Percentiles rank a stretch among this genome's conserved stretches.
These are phyloP conservation scores for Hypoxylon intermedium DNA, from an alignment of 495 filamentous ascomycete species.

Conservation along the genomic window DNA sequence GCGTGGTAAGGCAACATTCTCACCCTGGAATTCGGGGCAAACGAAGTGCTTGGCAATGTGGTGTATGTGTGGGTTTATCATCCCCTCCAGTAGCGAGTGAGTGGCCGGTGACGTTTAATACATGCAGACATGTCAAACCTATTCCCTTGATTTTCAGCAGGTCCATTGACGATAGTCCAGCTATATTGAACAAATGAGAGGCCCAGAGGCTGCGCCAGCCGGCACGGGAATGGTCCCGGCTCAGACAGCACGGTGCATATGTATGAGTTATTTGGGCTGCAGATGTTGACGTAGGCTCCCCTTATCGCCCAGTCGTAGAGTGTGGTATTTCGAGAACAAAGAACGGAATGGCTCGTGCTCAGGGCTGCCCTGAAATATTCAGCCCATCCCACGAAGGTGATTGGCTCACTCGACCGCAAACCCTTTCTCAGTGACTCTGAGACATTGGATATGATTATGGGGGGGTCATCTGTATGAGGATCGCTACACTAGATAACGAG, in stretches of 20 bases:
- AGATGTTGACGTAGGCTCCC: slow-evolving; percentile 38
- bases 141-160: slow-evolving; percentile 23
- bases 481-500: neutral
- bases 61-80: slow-evolving; percentile 17
- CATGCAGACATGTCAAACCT: slow-evolving; percentile 1
- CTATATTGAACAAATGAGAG: slow-evolving; percentile 27
- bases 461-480: neutral
- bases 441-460: slow-evolving; percentile 30
- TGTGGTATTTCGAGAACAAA: slow-evolving; percentile 25
- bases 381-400: slow-evolving; percentile 9
- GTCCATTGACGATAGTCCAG: slow-evolving; percentile 20
- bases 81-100: too few relatives aligned
- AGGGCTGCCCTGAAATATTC: slow-evolving; percentile 2
- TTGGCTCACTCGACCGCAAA: slow-evolving; percentile 23
- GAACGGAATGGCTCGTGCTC: slow-evolving; percentile 30
- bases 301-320: slow-evolving; percentile 20
- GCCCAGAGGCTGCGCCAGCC: slow-evolving; percentile 13
- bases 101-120: slow-evolving; percentile 25
- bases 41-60: slow-evolving; percentile 21
- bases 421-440: slow-evolving; percentile 25
- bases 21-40: slow-evolving; percentile 9
- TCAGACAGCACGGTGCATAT: slow-evolving; percentile 22
- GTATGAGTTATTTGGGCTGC: slow-evolving; percentile 38
- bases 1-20: slow-evolving; percentile 11
- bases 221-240: slow-evolving; percentile 25